Conservation (phyloP, 2,329 filamentous ascomycete genomes). For the Penicillium vulpinum region DNA sequence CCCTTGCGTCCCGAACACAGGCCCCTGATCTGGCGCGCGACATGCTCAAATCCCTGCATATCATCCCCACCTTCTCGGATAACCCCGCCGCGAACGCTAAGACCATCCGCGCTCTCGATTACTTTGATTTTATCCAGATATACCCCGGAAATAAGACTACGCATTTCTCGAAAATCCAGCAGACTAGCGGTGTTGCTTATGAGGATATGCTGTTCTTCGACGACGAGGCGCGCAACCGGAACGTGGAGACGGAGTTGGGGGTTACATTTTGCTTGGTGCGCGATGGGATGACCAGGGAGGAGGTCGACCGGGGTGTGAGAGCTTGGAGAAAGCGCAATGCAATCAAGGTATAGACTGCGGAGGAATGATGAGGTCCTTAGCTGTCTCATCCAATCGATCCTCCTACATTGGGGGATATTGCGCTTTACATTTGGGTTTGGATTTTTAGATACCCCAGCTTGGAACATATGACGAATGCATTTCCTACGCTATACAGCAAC, state of each 20-base stretch:
- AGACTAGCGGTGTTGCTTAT: conserved; percentile 68
- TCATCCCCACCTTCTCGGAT: conserved; percentile 50
- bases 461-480: neutral
- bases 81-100: conserved; percentile 46
- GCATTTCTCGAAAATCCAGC: conserved; percentile 75
- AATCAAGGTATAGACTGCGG: conserved; percentile 32
- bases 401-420: no score
- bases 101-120: conserved; percentile 51
- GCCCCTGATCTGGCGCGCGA: conserved; percentile 78
- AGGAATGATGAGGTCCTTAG: neutral
- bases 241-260: conserved; percentile 72
- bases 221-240: conserved; percentile 81
- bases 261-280: conserved; percentile 81
- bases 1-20: conserved; percentile 76
- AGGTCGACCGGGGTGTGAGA: conserved; percentile 75
- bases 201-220: conserved; percentile 96
- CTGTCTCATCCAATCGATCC: neutral
- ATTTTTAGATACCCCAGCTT: neutral
- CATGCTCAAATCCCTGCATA: conserved; percentile 72
- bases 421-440: neutral
- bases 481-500: neutral
- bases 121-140: conserved; percentile 61
- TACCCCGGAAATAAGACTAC: conserved; percentile 78
- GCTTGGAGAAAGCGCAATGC: conserved; percentile 77
- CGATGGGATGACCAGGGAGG: conserved; percentile 73